Evolutionary conservation across 2,329 filamentous ascomycete genomes (phyloP), one percentile per base, ranked within the genome.

Genomic region (Ramularia endophylla): DNA sequence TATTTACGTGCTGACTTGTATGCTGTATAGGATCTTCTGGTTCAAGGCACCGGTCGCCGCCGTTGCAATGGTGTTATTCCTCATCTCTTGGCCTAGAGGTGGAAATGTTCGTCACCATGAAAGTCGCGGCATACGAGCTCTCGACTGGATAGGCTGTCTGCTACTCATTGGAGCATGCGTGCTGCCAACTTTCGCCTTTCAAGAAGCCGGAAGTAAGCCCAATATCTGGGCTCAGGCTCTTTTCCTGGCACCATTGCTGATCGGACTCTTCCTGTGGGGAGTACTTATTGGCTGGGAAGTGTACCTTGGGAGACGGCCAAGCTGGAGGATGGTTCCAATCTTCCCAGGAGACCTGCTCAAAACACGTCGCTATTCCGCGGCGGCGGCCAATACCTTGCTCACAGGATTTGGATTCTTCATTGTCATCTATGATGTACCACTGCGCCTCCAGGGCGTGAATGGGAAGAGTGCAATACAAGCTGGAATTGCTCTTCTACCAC

Each of bases 21-120:
- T 30, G 27, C 27, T 30, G 27, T 30, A 15, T 30, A 30, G 27
- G 27, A 30, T 30, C 8, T 30, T 30, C 27, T 30, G 27, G 71
- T 73, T 79, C 53, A 80, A 79, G 52, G 73, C 70, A 2, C 75
- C 75, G 1, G 60, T 78, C 8, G 73, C 74, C 1, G 53, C 59
- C 28, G 47, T 69, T 1, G 71, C 76, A 2, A 54, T 75, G 16
- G 36, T 63, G 8, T 48, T 75, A 1, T 74, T 80, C 46, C 59
- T 68, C 16, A 22, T 71, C 1, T 59, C 66, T 3, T 80, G 76
- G 76, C 76, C 77, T 16, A 28, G 34, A 8, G n/a, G n/a, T n/a
- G n/a, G n/a, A n/a, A 12, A 30, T 12, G 27, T 15, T 30, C 27
- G 27, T 30, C 27, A 30, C 27, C 27, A 30, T 8, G 27, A n/a